Conservation (phyloP, 2,329 filamentous ascomycete species). For the Lasiodiplodia hormozganensis region DNA sequence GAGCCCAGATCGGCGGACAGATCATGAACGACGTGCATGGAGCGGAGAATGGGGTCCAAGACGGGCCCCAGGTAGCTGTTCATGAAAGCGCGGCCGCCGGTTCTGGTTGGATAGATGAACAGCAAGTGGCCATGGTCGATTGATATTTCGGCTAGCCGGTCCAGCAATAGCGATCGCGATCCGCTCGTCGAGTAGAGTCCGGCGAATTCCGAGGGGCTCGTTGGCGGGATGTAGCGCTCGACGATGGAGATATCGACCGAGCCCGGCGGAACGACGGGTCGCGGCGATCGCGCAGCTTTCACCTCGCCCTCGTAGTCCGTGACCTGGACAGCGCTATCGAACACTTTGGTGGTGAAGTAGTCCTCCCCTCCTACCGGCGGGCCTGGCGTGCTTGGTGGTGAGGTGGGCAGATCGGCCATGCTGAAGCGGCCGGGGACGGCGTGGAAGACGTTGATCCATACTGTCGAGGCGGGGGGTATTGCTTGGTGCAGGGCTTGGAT, state of each 20-base stretch:
- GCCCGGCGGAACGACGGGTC: conserved; percentile 65
- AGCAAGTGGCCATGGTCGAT: conserved; percentile 63
- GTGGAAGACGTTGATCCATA: conserved; percentile 70
- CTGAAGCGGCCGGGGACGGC: conserved; percentile 68
- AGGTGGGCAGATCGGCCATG: conserved; percentile 66
- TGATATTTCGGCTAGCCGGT: conserved; percentile 67
- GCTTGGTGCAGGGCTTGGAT: conserved; percentile 63
- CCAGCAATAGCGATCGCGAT: conserved; percentile 63
- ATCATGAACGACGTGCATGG: conserved; percentile 64
- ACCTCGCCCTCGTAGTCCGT: conserved; percentile 64
- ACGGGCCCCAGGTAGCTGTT: conserved; percentile 66
- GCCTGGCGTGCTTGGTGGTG: conserved; percentile 66
- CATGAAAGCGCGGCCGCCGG: conserved; percentile 65
- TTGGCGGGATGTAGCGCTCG: conserved; percentile 71
- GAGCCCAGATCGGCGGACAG: conserved; percentile 64
- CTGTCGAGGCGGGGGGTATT: conserved; percentile 57
- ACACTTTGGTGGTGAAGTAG: conserved; percentile 68
- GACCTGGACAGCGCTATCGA: conserved; percentile 67
- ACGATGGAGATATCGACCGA: conserved; percentile 67
- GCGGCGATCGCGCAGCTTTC: conserved; percentile 58
- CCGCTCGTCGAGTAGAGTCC: conserved; percentile 64
- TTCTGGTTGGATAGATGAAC: conserved; percentile 68
- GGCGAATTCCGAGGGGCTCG: conserved; percentile 63
- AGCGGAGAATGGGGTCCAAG: conserved; percentile 66
- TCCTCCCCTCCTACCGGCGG: conserved; percentile 60